These are phyloP conservation scores for Kazachstania psychrophila DNA, from an alignment of 805 yeast species.

Conservation along the genomic window DNA sequence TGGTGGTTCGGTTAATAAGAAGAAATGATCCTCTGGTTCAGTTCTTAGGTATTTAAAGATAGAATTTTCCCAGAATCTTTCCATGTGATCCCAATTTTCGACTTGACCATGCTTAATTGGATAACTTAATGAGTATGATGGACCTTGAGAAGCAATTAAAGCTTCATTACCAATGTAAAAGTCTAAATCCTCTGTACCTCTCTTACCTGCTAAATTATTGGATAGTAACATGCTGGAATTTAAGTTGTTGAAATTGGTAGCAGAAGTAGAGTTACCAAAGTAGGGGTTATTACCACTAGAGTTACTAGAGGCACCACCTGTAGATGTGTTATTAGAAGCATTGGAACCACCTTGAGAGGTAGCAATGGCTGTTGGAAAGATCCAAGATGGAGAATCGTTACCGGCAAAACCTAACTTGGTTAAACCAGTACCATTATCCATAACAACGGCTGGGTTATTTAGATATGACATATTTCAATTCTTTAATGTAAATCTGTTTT, in stretches of 20 bases:
- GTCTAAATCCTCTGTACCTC: conserved; percentile 91
- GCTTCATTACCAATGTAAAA: conserved; percentile 97
- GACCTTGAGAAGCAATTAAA: conserved; percentile 79
- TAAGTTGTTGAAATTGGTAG: conserved; percentile 27
- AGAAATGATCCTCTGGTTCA: conserved; percentile 98
- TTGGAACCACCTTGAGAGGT: conserved; percentile 43
- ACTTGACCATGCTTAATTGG: conserved; percentile 97
- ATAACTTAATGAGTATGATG: conserved; percentile 76
- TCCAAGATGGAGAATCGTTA: conserved; percentile 93
- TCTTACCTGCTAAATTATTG: conserved; percentile 47
- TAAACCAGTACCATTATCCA: conserved; percentile 98
- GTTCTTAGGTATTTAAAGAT: conserved; percentile 93
- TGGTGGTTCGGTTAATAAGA: conserved; percentile 94
- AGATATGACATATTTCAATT: conserved; percentile 51
- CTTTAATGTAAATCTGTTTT: too few relatives aligned
- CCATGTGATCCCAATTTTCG: conserved; percentile 99
- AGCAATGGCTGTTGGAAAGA: conserved; percentile 90
- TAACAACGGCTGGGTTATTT: conserved; percentile 87
- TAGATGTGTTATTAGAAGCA: conserved; percentile 27
- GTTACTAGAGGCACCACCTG: conserved; percentile 13
- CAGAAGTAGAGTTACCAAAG: conserved; percentile 31
- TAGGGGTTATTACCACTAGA: conserved; percentile 20
- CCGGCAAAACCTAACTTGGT: conserved; percentile 98
- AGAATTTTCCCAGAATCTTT: conserved; percentile 95
- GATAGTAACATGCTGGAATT: conserved; percentile 22